Evolutionary conservation across 2,329 filamentous ascomycete species (phyloP).

Genomic region (Pyrenophora graminea): DNA sequence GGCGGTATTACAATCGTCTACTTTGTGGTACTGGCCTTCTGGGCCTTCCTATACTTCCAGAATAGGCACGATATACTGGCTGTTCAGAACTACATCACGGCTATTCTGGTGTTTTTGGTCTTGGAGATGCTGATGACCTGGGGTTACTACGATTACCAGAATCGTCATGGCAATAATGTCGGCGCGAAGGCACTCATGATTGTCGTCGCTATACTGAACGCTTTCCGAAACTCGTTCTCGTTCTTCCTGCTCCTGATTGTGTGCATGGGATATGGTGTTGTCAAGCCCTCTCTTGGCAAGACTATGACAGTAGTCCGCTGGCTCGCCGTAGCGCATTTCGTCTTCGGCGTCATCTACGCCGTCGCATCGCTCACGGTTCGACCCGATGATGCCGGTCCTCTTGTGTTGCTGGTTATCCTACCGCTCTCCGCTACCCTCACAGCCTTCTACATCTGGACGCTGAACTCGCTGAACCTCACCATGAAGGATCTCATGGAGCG

Average conservation of each 20-base stretch:
- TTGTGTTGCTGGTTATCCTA: slow-evolving; percentile 90
- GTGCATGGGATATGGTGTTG: slow-evolving; percentile 98
- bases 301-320: slow-evolving; percentile 94
- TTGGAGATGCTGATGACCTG: slow-evolving; percentile 98
- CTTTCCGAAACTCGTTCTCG: slow-evolving; percentile 93
- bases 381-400: slow-evolving; percentile 84
- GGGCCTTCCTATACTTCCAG: slow-evolving; percentile 94
- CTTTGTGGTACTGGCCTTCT: slow-evolving; percentile 82
- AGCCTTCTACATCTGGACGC: slow-evolving; percentile 97
- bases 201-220: slow-evolving; percentile 89
- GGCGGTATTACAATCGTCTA: slow-evolving; percentile 93
- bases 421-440: slow-evolving; percentile 90
- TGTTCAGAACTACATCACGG: slow-evolving; percentile 98
- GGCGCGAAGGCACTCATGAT: slow-evolving; percentile 86
- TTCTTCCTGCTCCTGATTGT: slow-evolving; percentile 98
- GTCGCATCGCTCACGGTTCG: slow-evolving; percentile 86
- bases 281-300: slow-evolving; percentile 87
- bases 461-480: slow-evolving; percentile 91
- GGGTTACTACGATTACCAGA: slow-evolving; percentile 98
- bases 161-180: slow-evolving; percentile 81
- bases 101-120: slow-evolving; percentile 91
- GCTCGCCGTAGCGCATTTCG: slow-evolving; percentile 88
- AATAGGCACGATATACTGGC: slow-evolving; percentile 91
- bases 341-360: slow-evolving; percentile 92
- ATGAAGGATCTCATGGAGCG: slow-evolving; percentile 95